Evolutionary conservation across 257 asterid genomes (phyloP), one percentile per base, ranked within the genome.

Genomic region (Gynochthodes officinalis): DNA sequence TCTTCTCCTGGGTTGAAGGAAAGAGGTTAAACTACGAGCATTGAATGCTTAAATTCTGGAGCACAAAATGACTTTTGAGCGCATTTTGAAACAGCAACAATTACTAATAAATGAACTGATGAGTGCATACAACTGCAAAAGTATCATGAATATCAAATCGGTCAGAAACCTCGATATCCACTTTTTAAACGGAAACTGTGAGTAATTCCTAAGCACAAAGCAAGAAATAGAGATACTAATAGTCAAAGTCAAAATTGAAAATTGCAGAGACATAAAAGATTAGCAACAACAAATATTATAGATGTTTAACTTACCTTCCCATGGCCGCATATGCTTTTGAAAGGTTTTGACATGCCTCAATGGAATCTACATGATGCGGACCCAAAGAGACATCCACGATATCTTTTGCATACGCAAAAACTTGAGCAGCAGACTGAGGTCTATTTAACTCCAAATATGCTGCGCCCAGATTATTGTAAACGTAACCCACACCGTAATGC

Each of bases 281-380:
- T 19, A 19, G 32, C 16, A 44, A 21, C 12, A 71, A 52, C n/a
- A 23, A 67, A 25, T 5, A 1, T 9, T 15, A 48, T 46, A n/a
- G 64, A 53, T 4, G 33, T 39, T 4, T 52, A 33, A 42, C 65
- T 82, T 78, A 91, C 98, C 94, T 91, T 81, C 85, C 87, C 90
- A 91, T 84, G 67, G 96, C 90, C 60, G 93, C 90, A 81, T 94
- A 91, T n/a, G 98, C 96, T 80, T 85, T 94, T n/a, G 97, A 91
- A 70, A 91, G 90, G 77, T 91, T 94, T 85, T 84, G 90, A 60
- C 88, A 89, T 14, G 96, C 89, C 74, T 91, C 97, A 73, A 91
- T 91, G 11, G 97, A 76, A 72, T 94, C 98, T 9, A 77, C 82
- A 55, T 93, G 98, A 79, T 89, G 91, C 57, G 97, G 99, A 58